These are phyloP conservation scores for Vigna angularis DNA, from an alignment of 306 rosid species.

Conservation along the genomic window DNA sequence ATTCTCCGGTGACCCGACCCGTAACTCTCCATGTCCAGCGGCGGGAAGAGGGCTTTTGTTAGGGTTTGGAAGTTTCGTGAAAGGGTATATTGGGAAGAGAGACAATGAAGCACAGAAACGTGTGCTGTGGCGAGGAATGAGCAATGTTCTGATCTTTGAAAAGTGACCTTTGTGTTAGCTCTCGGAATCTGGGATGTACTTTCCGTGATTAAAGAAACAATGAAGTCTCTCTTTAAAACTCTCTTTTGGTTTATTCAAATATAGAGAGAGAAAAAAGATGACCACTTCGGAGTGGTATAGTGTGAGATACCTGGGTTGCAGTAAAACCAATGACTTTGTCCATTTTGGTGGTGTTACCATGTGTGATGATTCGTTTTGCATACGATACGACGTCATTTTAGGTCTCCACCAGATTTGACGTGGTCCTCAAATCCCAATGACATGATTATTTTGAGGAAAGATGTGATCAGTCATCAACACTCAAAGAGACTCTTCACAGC, in stretches of 20 bases:
- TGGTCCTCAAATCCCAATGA: slow-evolving; percentile 26
- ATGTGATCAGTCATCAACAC: neutral
- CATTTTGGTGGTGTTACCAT: slow-evolving; percentile 23
- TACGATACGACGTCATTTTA: neutral
- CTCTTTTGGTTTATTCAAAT: slow-evolving; percentile 17
- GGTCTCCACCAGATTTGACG: neutral
- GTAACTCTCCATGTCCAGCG: slow-evolving; percentile 48
- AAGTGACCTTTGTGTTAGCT: slow-evolving; percentile 2
- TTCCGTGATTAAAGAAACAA: slow-evolving; percentile 36
- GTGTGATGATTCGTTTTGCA: slow-evolving; percentile 29
- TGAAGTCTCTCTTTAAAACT: neutral
- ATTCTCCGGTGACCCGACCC: slow-evolving; percentile 44
- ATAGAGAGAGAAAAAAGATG: neutral
- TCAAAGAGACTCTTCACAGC: neutral
- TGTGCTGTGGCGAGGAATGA: slow-evolving; percentile 23
- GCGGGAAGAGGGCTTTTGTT: neutral
- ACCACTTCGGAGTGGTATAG: neutral
- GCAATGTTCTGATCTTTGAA: slow-evolving; percentile 17
- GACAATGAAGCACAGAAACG: neutral
- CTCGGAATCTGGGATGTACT: slow-evolving; percentile 39
- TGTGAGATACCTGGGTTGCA: neutral
- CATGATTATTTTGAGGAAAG: neutral
- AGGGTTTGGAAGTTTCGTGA: slow-evolving; percentile 36
- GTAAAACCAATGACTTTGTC: slow-evolving; percentile 32
- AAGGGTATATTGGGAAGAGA: slow-evolving; percentile 44